Evolutionary conservation across 345 rosid species (phyloP), one percentile per base, ranked within the genome.

Genomic region (Ailanthus altissimus): DNA sequence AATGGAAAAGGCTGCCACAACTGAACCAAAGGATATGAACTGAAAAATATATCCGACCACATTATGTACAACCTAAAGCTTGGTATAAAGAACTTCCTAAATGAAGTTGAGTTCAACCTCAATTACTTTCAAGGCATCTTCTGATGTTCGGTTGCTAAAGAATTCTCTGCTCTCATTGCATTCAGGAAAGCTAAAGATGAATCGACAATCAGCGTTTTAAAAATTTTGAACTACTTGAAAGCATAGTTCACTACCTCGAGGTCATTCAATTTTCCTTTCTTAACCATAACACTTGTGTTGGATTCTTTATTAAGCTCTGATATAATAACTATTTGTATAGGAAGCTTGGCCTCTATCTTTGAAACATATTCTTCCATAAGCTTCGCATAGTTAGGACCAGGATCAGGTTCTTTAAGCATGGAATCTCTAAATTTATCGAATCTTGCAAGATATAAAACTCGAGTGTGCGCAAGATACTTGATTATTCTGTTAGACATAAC

Each of bases 351-450:
- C 8, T 82, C 84, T 74, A 64, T 85, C 83, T 81, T 83, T 15
- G 85, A 88, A 42, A 83, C 86, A 73, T 85, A 87, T 76, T 90
- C 90, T 67, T 90, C 91, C 96, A 91, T 91, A 54, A 91, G 86
- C 83, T 86, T 89, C 0, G 89, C 91, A 14, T 82, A 92, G 70
- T 90, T 88, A 9, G 90, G 91, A 8, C 97, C 91, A 0, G 91
- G 87, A 62, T 90, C 90, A 9, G 97, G 84, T 11, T 72, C 84
- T 73, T 80, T 77, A 74, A 90, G 83, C 88, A 87, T 88, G 61
- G 89, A 84, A 7, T 90, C 87, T 43, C 90, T 87, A 62, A 89
- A 90, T 46, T 75, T 84, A 28, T 88, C 90, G 83, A 83, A 59
- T 77, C 92, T 92, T 0, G 92, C 90, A 28, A 83, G 87, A 74